Base-by-base conservation (phyloP, 305 asterid genomes). In the Fraxinus nigra region DNA sequence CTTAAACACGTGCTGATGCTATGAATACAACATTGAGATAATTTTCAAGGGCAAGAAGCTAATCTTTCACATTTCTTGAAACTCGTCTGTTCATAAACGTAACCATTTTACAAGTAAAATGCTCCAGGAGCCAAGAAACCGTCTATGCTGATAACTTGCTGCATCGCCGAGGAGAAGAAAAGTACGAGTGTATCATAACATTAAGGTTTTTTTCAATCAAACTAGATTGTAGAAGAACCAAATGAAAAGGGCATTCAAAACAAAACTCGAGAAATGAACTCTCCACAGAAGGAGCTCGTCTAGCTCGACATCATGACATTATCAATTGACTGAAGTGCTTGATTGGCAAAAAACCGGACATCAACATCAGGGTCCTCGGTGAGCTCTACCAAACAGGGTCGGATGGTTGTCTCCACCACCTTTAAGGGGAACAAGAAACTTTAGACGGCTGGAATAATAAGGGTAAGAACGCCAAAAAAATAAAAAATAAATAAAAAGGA, bases 341-440 rank as follows among this genome's bases (percentile, higher is more conserved):
- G 90, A 80, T 86, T 92, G 18, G 97, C 95, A 13, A 88, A 91
- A 69, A 82, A 91, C 37, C 97, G 92, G 80, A 93, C 98, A 85
- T 93, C 98, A 0, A 92, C 97, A 75, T 93, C 98, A 16, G 97
- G 94, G 78, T 93, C 98, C 91, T 93, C 98, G 0, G 91, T 81
- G 16, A 93, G 94, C 81, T 93, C 98, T 8, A 87, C 94, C 84
- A 93, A 84, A 84, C 91, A 86, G 8, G 98, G 98, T 16, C 91
- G 92, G 63, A 93, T 93, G 46, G 92, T 87, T 59, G 78, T 90
- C 88, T 93, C 97, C 75, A 88, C 95, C 82, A 92, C 98, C 98
- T 92, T 88, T 10, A 35, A 34, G 8, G 72, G 32, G 63, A 51
- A 56, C 34, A 78, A 26, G 9, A 7, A 61, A 34, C 24, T 35